Conservation (phyloP, 1,284 basidiomycete genomes). For the Puccinia polysora region DNA sequence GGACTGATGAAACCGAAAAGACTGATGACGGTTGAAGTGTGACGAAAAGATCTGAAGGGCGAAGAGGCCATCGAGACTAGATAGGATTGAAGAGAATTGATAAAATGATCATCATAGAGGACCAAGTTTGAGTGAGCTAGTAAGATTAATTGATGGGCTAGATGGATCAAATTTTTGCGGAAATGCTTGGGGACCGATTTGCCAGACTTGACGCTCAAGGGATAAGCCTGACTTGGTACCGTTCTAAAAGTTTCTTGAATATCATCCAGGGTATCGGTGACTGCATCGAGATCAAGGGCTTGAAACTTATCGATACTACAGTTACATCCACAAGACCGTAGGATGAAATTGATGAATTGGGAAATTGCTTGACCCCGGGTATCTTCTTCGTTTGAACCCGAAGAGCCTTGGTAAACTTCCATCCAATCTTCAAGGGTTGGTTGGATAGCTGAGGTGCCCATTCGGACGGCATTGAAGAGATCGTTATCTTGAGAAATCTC, state of each 20-base stretch:
- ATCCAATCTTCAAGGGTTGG: slow-evolving; percentile 40
- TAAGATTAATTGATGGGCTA: slow-evolving; percentile 71
- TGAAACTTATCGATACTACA: slow-evolving; percentile 71
- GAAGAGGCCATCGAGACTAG: slow-evolving; percentile 90
- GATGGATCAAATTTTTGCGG: slow-evolving; percentile 71
- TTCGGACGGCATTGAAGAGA: slow-evolving; percentile 35
- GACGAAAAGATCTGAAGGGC: slow-evolving; percentile 86
- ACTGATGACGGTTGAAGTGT: slow-evolving; percentile 86
- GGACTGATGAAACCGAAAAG: slow-evolving; percentile 75
- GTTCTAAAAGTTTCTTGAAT: slow-evolving; percentile 78
- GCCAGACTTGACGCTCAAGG: slow-evolving; percentile 74
- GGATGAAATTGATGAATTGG: slow-evolving; percentile 29
- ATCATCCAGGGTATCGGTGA: slow-evolving; percentile 74
- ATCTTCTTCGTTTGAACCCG: slow-evolving; percentile 15
- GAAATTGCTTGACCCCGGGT: slow-evolving; percentile 16
- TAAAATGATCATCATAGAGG: slow-evolving; percentile 70
- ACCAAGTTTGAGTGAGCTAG: slow-evolving; percentile 66
- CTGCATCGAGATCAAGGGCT: slow-evolving; percentile 75
- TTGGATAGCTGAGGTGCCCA: slow-evolving; percentile 30
- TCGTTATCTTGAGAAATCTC: slow-evolving; percentile 31
- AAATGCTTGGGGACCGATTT: slow-evolving; percentile 72
- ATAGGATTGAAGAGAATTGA: slow-evolving; percentile 81
- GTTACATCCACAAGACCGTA: slow-evolving; percentile 69
- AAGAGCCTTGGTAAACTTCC: slow-evolving; percentile 26
- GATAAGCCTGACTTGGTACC: slow-evolving; percentile 78